Evolutionary conservation across 495 filamentous ascomycete species (phyloP), one percentile per base, ranked within the genome.

Genomic region (Tetracladium setigerum): DNA sequence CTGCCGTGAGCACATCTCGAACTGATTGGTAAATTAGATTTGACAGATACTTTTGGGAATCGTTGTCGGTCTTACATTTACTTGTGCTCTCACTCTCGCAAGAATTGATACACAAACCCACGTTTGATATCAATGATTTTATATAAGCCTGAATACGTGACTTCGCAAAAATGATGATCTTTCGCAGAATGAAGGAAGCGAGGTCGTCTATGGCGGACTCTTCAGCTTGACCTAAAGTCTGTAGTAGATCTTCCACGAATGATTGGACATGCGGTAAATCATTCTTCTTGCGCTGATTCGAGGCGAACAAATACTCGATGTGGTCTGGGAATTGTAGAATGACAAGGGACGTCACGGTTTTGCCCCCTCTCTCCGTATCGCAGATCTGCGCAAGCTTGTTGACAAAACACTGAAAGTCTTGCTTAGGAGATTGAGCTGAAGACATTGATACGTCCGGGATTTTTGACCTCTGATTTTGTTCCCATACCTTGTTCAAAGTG

Each of bases 341-440:
- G 12, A 38, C 32, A 14, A 60, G 30, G 0, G 60, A 47, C 0
- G 59, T 64, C 0, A 64, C 54, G 5, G 57, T 61, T 0, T 55
- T 46, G 0, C 57, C 57, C 0, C 47, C 49, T 11, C 19, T 45
- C 13, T 39, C 34, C 1, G 17, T 37, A 47, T 62, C 57, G 15
- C 57, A 62, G 5, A 64, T 33, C 14, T 62, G 61, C 10, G 47
- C 52, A 13, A 64, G 57, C 45, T 58, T 62, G 50, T 62, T 58
- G 33, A 60, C 54, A 24, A 64, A 60, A 43, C 43, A 42, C 7
- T 41, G 51, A 10, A 47, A 64, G 9, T 38, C 42, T 2, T 47
- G 46, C 30, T 58, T 30, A 14, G 56, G 50, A 47, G 45, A 47
- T 19, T 47, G 34, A 30, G 35, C 36, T 33, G 8, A n/a, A 18